Evolutionary conservation across 192 early-diverging fungal species (phyloP), one percentile per base, ranked within the genome.

Genomic region (Entomortierella lignicola): DNA sequence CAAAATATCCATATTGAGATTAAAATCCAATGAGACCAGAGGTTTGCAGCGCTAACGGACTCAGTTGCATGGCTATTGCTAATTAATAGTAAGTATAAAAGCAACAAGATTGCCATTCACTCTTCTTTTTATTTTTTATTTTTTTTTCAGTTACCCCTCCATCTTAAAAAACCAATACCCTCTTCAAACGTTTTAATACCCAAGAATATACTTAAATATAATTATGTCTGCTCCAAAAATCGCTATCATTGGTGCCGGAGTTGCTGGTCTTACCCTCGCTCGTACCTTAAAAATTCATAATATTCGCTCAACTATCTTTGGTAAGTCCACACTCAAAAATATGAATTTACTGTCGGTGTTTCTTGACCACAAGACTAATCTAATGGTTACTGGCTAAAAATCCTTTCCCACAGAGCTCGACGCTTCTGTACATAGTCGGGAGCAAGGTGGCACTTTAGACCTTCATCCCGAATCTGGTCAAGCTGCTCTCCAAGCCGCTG

Each of bases 241-340:
- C 31, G 79, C 77, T 37, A 83, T 89, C 50, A 70, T 87, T 31
- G 87, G 87, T 55, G 85, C 63, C 11, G 87, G 87, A 17, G 82
- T 82, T 53, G 85, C 74, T n/a, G 87, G 87, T 20, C 82, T 89
- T 20, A 81, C 74, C 13, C 74, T 85, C 39, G 84, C 84, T 27
- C 56, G 73, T 53, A 67, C 87, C 43, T 80, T 89, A 43, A 80
- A 85, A 47, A 41, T 72, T n/a, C 57, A 81, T 57, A 66, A 64
- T 47, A 75, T 80, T 31, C 58, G 63, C 26, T 63, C 73, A 21
- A 66, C 64, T 26, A 55, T 89, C 62, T 89, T 80, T 77, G 63
- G 61, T 63, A 63, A 52, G 61, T 52, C 27, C 50, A 63, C 48
- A 63, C 50, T 63, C n/a, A n/a, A n/a, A n/a, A n/a, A n/a, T n/a